Conservation (phyloP, 2,329 filamentous ascomycete species). For the Sporothrix pseudoabietina region DNA sequence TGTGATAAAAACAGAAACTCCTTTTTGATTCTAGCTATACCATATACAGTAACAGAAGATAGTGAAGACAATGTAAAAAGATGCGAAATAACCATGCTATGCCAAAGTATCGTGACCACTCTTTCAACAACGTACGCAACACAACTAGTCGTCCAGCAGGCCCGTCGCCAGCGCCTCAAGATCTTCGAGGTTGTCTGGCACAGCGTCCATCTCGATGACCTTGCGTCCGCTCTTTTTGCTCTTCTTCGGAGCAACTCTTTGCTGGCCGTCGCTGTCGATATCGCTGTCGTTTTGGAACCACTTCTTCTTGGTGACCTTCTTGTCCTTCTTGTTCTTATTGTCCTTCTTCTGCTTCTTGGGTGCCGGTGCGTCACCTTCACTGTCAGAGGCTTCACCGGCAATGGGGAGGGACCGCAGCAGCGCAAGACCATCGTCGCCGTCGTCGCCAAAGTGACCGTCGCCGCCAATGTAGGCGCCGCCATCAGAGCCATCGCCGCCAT, state of each 20-base stretch:
- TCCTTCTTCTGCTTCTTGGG: constrained; percentile 70
- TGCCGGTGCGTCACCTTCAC: constrained; percentile 37
- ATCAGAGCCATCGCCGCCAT: constrained; percentile 38
- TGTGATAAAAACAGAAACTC: background rate
- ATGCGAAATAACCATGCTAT: constrained; percentile 14
- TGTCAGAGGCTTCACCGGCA: constrained; percentile 43
- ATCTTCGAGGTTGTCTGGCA: constrained; percentile 78
- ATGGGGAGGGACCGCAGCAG: constrained; percentile 61
- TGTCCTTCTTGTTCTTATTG: background rate
- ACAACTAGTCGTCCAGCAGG: constrained; percentile 56
- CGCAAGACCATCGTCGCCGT: constrained; percentile 58
- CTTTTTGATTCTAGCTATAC: background rate
- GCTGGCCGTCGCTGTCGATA: constrained; percentile 45
- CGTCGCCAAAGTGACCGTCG: constrained; percentile 44
- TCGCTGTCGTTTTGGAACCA: constrained; percentile 71
- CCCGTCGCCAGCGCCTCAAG: constrained; percentile 75
- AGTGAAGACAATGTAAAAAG: background rate
- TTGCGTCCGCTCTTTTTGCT: constrained; percentile 53
- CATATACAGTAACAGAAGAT: background rate
- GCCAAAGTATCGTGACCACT: background rate
- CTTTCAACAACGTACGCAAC: background rate
- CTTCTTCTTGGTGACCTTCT: constrained; percentile 64
- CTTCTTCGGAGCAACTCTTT: constrained; percentile 41
- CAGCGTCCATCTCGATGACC: constrained; percentile 63
- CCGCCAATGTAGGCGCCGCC: constrained; percentile 42